Evolutionary conservation across 352 stramenopile genomes (phyloP).

Genomic region (Paralagenidium karlingii): DNA sequence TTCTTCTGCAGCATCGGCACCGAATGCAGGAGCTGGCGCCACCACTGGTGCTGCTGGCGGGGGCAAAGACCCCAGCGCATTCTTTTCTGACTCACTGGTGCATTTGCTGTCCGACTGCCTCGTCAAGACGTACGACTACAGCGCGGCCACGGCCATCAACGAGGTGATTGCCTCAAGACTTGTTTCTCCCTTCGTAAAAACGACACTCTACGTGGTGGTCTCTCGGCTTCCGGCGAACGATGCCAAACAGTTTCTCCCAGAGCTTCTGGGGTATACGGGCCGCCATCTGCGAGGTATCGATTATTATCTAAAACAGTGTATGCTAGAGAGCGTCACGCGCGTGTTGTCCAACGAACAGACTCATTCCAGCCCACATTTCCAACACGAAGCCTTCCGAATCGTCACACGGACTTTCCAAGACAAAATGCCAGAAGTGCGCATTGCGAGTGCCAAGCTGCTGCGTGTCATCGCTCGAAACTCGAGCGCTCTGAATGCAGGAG

Average conservation of each 20-base stretch:
- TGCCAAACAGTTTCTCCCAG: slow-evolving; percentile 47
- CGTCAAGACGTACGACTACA: slow-evolving; percentile 62
- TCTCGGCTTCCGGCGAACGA: slow-evolving; percentile 37
- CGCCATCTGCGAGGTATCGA: slow-evolving; percentile 46
- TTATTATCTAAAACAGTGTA: slow-evolving; percentile 68
- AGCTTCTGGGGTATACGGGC: slow-evolving; percentile 49
- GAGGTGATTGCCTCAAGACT: slow-evolving; percentile 38
- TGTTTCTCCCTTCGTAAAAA: slow-evolving; percentile 49
- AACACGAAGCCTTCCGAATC: slow-evolving; percentile 61
- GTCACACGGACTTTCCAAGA: slow-evolving; percentile 56
- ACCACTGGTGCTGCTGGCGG: too few relatives aligned
- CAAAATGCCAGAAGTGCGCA: slow-evolving; percentile 60
- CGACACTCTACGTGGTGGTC: slow-evolving; percentile 55
- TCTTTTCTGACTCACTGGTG: slow-evolving; percentile 29
- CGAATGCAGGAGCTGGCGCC: too few relatives aligned
- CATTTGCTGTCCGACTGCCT: slow-evolving; percentile 60
- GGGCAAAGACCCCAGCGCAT: too few relatives aligned
- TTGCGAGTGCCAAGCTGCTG: slow-evolving; percentile 43
- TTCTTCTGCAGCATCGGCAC: too few relatives aligned
- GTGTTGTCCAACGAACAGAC: slow-evolving; percentile 23
- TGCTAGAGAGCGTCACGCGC: slow-evolving; percentile 53
- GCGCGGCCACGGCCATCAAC: slow-evolving; percentile 32
- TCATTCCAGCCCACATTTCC: slow-evolving; percentile 18
- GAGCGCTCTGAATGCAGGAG: slow-evolving; percentile 6
- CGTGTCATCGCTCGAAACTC: slow-evolving; percentile 48